Evolutionary conservation across 2,329 filamentous ascomycete genomes (phyloP), one percentile per base, ranked within the genome.

Genomic region (Pseudohalonectria lignicola): DNA sequence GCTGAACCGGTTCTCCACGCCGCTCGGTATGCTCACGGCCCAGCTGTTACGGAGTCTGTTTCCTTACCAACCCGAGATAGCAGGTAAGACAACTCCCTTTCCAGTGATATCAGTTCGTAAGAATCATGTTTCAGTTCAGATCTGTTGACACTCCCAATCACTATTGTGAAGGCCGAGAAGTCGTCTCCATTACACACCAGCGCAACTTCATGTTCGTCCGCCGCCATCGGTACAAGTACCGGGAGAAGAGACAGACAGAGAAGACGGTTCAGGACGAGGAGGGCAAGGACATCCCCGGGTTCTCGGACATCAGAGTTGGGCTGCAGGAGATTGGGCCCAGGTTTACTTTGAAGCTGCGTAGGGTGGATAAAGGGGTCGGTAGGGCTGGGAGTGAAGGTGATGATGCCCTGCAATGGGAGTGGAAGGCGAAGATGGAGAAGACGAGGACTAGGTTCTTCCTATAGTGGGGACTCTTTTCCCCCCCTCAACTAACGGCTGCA

Each of bases 371-470:
- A 61, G 90, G 88, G 0, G 83, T 98, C 47, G 76, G 76, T 12
- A 62, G 73, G 39, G 76, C 77, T 7, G 77, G 77, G 15, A 79
- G 76, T 49, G 70, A 78, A 43, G 74, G 85, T 67, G 67, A 77
- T 59, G 66, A 81, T 59, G 86, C 86, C 28, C 75, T 86, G 48
- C 85, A 94, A 54, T 96, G 92, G 90, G 77, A 95, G 57, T 98
- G 92, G 92, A 93, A 94, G 64, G 82, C 84, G 10, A 79, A 79
- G 55, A 93, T 92, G 81, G 92, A 98, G 66, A 95, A 95, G 68
- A 71, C 84, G 54, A 73, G 92, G 52, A 96, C 90, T 48, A 80
- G 86, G 56, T 98, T 96, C 66, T 92, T 93, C 61, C 67, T 98
- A 55, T 96, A 71, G 51, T 17, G 19, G n/a, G n/a, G n/a, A n/a